phyloP scores from a whole-genome alignment of 2,329 filamentous ascomycete species.

The Saccharata proteae region DNA sequence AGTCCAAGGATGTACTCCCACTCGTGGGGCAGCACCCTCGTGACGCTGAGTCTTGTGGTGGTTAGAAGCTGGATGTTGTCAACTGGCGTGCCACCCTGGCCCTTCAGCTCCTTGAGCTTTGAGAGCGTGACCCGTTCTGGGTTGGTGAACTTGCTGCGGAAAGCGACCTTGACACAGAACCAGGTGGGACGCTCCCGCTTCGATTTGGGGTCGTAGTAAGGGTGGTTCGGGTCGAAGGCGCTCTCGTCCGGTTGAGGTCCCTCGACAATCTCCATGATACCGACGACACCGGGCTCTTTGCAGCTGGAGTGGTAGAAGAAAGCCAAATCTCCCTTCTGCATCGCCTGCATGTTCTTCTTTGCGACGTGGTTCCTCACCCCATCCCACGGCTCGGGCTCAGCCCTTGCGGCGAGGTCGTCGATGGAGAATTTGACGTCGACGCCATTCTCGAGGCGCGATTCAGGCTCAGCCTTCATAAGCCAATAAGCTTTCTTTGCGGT shows the following conservation, averaged over 20 bases:
- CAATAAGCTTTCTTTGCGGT: conserved; percentile 21
- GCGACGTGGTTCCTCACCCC: conserved; percentile 51
- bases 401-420: conserved; percentile 66
- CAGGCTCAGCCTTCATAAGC: conserved; percentile 54
- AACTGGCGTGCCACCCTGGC: conserved; percentile 41
- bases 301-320: conserved; percentile 98
- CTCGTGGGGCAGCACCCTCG: conserved; percentile 50
- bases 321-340: conserved; percentile 82
- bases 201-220: conserved; percentile 76
- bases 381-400: conserved; percentile 79
- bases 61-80: conserved; percentile 74
- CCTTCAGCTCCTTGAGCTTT: conserved; percentile 54
- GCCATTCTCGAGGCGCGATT: conserved; percentile 74
- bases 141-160: conserved; percentile 63
- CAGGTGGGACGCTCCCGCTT: conserved; percentile 61
- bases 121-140: conserved; percentile 53
- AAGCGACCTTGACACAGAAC: conserved; percentile 82
- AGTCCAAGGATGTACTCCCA: conserved; percentile 52
- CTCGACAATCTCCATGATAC: conserved; percentile 76
- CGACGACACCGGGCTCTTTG: conserved; percentile 77
- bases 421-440: conserved; percentile 89
- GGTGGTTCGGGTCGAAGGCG: conserved; percentile 57
- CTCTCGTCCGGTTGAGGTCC: conserved; percentile 72
- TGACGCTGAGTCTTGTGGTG: conserved; percentile 72
- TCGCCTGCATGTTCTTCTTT: conserved; percentile 78